Percentiles rank a stretch among this genome's conserved stretches.
Conservation (phyloP, 2,329 filamentous ascomycete genomes). For the Penicillium sp. region DNA sequence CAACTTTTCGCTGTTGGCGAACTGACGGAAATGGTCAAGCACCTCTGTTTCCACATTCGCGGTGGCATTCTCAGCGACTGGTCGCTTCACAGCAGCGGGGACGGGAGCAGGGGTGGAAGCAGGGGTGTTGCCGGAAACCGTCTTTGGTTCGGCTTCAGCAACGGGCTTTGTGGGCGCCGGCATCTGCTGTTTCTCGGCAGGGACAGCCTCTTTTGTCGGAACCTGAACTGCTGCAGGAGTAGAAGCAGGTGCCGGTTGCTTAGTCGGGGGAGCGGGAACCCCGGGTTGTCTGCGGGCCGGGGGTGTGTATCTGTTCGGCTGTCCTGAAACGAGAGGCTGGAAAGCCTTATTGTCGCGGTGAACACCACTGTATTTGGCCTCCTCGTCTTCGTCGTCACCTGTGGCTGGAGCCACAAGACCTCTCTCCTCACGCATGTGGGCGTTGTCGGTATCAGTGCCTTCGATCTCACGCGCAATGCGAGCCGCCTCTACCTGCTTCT, state of each 20-base stretch:
- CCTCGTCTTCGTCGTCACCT: constrained; percentile 73
- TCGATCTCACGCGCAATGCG: constrained; percentile 90
- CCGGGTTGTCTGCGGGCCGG: constrained; percentile 82
- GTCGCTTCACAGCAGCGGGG: constrained; percentile 30
- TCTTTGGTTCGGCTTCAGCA: constrained; percentile 29
- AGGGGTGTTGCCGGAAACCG: constrained; percentile 18
- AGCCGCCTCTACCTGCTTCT: constrained; percentile 75
- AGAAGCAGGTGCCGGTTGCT: constrained; percentile 67
- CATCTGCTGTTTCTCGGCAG: constrained; percentile 24
- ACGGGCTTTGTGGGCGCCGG: constrained; percentile 22
- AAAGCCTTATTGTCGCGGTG: constrained; percentile 66
- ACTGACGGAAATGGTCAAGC: constrained; percentile 64
- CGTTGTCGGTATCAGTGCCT: constrained; percentile 68
- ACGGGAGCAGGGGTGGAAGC: constrained; percentile 9
- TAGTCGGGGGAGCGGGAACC: constrained; percentile 75
- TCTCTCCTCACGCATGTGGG: constrained; percentile 88
- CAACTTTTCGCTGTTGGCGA: constrained; percentile 63
- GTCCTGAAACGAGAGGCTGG: constrained; percentile 63
- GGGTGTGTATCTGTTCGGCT: constrained; percentile 79
- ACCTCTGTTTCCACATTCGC: constrained; percentile 63
- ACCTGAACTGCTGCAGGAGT: constrained; percentile 31
- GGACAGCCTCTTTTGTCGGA: constrained; percentile 27
- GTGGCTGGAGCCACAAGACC: constrained; percentile 66
- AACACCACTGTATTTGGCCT: constrained; percentile 96
- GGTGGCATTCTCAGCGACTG: constrained; percentile 54